Evolutionary conservation across 305 asterid genomes (phyloP).

Genomic region (Caryopteris hybrid): DNA sequence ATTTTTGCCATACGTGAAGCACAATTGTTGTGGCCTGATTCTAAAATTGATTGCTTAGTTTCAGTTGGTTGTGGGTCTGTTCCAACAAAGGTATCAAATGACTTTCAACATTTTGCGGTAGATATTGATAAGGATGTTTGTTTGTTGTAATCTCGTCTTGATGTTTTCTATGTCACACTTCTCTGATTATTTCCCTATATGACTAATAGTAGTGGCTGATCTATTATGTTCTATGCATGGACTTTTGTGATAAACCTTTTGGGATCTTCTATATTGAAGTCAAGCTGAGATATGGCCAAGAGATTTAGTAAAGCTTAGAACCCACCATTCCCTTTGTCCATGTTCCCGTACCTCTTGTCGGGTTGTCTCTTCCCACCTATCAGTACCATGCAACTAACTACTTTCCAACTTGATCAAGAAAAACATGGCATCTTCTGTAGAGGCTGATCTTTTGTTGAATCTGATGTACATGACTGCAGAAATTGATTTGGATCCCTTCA

Average conservation of each 20-base stretch:
- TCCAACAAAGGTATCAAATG: constrained; percentile 77
- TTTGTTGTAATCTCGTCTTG: not conserved
- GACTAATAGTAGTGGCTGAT: constrained; percentile 5
- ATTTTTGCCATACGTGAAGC: constrained; percentile 94
- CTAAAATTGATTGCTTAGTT: constrained; percentile 90
- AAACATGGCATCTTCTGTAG: not conserved
- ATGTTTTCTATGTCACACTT: constrained; percentile 6
- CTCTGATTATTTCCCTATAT: constrained; percentile 10
- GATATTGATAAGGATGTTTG: not conserved
- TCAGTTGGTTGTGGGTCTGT: constrained; percentile 96
- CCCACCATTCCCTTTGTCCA: not conserved
- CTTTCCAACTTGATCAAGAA: not conserved
- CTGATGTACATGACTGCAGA: not conserved
- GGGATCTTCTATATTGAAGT: constrained; percentile 2
- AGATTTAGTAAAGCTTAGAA: not conserved
- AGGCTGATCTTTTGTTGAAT: no score
- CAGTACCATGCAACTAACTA: not conserved
- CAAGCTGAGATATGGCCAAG: not conserved
- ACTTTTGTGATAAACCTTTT: constrained; percentile 5
- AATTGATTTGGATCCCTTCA: not conserved
- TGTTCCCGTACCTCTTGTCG: not conserved
- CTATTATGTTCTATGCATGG: not conserved
- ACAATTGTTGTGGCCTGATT: constrained; percentile 96
- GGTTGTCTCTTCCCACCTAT: not conserved
- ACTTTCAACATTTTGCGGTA: constrained; percentile 11